phyloP scores from a whole-genome alignment of 306 rosid species.

The Acacia melanoxylon region DNA sequence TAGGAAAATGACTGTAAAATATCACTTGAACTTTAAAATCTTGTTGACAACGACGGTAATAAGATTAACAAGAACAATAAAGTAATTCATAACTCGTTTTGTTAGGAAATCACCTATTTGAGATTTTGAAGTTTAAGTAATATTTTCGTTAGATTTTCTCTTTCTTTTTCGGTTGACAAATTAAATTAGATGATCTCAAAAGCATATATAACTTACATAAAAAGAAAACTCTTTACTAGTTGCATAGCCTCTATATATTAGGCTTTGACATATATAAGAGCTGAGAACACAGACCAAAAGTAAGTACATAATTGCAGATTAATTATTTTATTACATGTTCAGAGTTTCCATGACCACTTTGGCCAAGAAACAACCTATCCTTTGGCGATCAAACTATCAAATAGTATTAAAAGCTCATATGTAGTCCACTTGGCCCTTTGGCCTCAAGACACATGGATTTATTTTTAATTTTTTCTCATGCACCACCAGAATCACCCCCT shows the following conservation, averaged over 20 bases:
- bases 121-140: too few species aligned
- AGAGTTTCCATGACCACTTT: conserved; percentile 25
- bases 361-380: conserved; percentile 33
- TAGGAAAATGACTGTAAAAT: too few species aligned
- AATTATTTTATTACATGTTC: conserved; percentile 11
- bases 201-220: background rate
- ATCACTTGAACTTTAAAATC: too few species aligned
- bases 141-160: too few species aligned
- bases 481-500: conserved; percentile 25
- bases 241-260: background rate
- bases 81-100: too few species aligned
- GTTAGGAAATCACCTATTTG: too few species aligned
- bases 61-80: too few species aligned
- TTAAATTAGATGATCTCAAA: too few species aligned
- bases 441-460: conserved; percentile 26
- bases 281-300: background rate
- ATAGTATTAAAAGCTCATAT: background rate
- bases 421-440: conserved; percentile 36
- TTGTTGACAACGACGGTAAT: too few species aligned
- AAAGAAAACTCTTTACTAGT: background rate
- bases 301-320: background rate
- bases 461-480: background rate
- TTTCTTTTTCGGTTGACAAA: too few species aligned
- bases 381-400: background rate
- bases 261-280: background rate